Evolutionary conservation across 2,329 filamentous ascomycete genomes (phyloP), one percentile per base, ranked within the genome.

Genomic region (Stagonosporopsis tanaceti): DNA sequence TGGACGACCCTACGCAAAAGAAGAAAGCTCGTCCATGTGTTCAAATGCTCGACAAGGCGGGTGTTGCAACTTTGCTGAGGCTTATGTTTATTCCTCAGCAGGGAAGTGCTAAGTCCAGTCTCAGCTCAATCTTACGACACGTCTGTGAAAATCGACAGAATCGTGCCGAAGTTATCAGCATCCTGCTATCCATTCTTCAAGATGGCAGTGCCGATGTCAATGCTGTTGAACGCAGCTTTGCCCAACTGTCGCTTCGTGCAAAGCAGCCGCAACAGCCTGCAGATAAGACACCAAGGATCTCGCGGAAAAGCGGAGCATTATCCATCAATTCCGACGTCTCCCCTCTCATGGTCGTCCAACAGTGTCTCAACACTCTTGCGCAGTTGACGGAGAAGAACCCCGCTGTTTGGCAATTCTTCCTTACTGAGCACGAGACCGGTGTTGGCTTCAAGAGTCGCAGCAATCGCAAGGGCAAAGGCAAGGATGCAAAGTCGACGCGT

Each of bases 131-230:
- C 50, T 88, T 99, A 48, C 87, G 92, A 61, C 92, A 97, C 65
- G 89, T 98, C 25, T 98, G 93, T 72, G 91, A 97, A 77, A 99
- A 99, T 74, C 89, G 92, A n/a, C 93, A 97, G 72, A 99, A 95
- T 71, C 88, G 95, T 34, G 88, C 93, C 3, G 95, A 99, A 76
- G 92, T 99, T 32, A 89, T 99, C 70, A 96, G 92, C 76, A 92
- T 95, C 24, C 82, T 99, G 32, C 85, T 99, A 9, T 92, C 95
- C 61, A 96, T 99, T 62, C 84, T 99, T 9, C 95, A 98, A 73
- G 96, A 99, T 73, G 95, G 95, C 41, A 98, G 93, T 71, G 89
- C 90, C 6, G 95, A 99, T 77, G 89, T 96, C 78, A 89, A 89
- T 66, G 94, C 96, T 5, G 92, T 99, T 25, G 95, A 99, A 77